Conservation (phyloP, 129 eudicot species). For the Saposhnikovia divaricata region DNA sequence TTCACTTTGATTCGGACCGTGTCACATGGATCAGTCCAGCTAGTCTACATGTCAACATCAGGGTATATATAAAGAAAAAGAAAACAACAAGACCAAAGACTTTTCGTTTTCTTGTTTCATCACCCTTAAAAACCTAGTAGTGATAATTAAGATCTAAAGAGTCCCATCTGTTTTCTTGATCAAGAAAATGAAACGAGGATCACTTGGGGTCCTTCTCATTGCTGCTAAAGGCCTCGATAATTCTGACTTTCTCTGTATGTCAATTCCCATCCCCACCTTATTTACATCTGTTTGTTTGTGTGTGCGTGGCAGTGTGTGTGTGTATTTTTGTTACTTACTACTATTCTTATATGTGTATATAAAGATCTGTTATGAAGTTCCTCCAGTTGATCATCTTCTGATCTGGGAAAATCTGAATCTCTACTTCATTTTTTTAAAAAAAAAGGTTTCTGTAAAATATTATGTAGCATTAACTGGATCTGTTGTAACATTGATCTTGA, state of each 20-base stretch:
- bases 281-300: no score
- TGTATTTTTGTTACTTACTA: no score
- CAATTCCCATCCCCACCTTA: background rate
- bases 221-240: conserved; percentile 73
- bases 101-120: background rate
- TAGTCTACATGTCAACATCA: background rate
- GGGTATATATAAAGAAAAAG: background rate
- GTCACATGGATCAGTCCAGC: background rate
- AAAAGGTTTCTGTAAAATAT: no score
- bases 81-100: background rate
- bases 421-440: no score
- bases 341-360: no score
- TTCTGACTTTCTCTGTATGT: conserved; percentile 60
- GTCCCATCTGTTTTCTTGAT: background rate
- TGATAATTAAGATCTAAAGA: background rate
- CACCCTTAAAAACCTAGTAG: background rate
- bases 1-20: background rate
- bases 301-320: no score
- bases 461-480: background rate
- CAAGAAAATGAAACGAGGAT: conserved; percentile 43
- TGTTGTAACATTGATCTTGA: background rate
- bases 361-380: background rate
- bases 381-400: background rate
- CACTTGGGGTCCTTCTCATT: conserved; percentile 52
- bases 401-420: background rate